phyloP scores from a whole-genome alignment of 129 eudicot species.

The Lactuca saligna region DNA sequence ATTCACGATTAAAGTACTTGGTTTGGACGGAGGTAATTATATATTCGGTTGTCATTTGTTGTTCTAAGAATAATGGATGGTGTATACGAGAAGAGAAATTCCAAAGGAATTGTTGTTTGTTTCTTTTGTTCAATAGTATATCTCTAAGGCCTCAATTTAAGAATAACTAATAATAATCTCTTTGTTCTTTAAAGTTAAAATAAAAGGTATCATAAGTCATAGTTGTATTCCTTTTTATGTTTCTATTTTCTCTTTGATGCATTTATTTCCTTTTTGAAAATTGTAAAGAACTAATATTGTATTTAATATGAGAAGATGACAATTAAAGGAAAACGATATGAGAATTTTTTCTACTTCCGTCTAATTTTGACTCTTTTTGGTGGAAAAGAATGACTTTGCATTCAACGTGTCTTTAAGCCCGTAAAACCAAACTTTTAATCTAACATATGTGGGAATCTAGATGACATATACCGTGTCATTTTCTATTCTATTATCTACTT shows the following conservation, averaged over 20 bases:
- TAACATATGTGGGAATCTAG: conserved; percentile 11
- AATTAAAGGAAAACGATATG: conserved; percentile 18
- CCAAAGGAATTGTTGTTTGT: background rate
- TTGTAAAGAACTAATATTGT: background rate
- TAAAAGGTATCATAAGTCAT: background rate
- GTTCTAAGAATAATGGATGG: conserved; percentile 26
- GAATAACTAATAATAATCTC: background rate
- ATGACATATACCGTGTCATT: no score
- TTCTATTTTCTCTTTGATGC: background rate
- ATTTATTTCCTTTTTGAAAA: no score
- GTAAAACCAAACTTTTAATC: conserved; percentile 9
- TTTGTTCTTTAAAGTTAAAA: background rate
- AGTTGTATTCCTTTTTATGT: background rate
- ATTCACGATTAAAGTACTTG: conserved; percentile 11
- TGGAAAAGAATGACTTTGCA: conserved; percentile 35
- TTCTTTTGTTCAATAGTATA: background rate
- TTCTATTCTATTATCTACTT: background rate
- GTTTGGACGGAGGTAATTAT: conserved; percentile 33
- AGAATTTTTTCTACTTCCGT: conserved; percentile 12
- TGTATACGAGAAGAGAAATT: conserved; percentile 13
- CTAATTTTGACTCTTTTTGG: conserved; percentile 26
- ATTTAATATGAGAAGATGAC: conserved; percentile 9
- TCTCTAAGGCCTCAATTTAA: background rate
- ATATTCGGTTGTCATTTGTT: conserved; percentile 31
- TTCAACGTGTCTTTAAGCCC: conserved; percentile 14